phyloP scores from a whole-genome alignment of 2,329 filamentous ascomycete species.

The Biscogniauxia mediterranea region DNA sequence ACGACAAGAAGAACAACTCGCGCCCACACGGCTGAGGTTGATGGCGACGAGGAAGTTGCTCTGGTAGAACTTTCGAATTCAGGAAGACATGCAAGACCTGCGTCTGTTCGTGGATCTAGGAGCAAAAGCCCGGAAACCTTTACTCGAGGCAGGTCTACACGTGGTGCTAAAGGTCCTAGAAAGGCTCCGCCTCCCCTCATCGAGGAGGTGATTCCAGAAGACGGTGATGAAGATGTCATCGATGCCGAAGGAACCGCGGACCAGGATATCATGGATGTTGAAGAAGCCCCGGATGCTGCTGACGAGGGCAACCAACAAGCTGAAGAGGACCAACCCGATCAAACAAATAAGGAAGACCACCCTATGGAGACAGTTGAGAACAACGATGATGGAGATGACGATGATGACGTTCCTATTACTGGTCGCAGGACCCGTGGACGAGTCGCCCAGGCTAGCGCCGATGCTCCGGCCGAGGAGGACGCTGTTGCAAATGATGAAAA shows the following conservation, averaged over 20 bases:
- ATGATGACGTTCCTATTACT: constrained; percentile 46
- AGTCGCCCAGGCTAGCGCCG: constrained; percentile 17
- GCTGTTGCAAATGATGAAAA: constrained; percentile 22
- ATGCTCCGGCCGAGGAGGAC: constrained; percentile 18
- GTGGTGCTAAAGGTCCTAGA: constrained; percentile 51
- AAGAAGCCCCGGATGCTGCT: constrained; percentile 31
- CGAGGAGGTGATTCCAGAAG: constrained; percentile 55
- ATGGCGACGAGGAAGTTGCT: constrained; percentile 53
- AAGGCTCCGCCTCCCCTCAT: constrained; percentile 46
- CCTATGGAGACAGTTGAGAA: constrained; percentile 33
- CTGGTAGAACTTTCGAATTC: constrained; percentile 60
- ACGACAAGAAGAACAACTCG: constrained; percentile 49
- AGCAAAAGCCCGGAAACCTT: constrained; percentile 57
- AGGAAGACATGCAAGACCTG: constrained; percentile 53
- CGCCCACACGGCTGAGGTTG: constrained; percentile 53
- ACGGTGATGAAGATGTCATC: constrained; percentile 30
- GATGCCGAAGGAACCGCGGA: constrained; percentile 33
- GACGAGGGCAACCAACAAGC: constrained; percentile 25
- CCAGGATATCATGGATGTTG: constrained; percentile 19
- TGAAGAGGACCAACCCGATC: constrained; percentile 11
- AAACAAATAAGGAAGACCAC: constrained; percentile 29
- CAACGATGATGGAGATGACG: constrained; percentile 41
- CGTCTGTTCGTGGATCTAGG: constrained; percentile 46
- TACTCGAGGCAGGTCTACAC: constrained; percentile 43
- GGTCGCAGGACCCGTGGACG: constrained; percentile 43